Base-by-base conservation (phyloP, 2,329 filamentous ascomycete genomes). In the Penicillium sp. region DNA sequence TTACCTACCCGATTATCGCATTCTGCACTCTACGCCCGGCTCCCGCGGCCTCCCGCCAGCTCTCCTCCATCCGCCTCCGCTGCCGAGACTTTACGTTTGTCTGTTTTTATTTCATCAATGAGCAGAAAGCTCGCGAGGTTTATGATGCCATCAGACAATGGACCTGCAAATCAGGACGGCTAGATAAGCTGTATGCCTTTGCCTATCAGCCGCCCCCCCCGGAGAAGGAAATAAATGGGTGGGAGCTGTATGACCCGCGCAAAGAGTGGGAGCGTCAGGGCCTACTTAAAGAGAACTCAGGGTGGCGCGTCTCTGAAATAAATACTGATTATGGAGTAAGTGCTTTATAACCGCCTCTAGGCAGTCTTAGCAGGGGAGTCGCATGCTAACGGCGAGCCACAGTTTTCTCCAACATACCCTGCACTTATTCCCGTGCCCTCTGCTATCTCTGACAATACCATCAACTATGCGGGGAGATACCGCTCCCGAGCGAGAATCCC, bases 61-160 rank as follows among this genome's bases (percentile, higher is more conserved):
- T 85, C 28, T 90, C 92, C 5, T 89, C 89, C 3, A 90, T 99
- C 66, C 87, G 92, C 46, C 77, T 99, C 55, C 86, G 91, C 47
- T 91, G 92, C 68, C 88, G 92, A 51, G 94, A 99, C 76, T 97
- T 99, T 70, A 92, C 85, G 44, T 96, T 92, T 72, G 85, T 96
- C 55, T 92, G 89, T 55, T 92, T 99, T 74, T 91, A 92, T 72
- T 95, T 99, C 68, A 68, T 76, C 18, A 84, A 87, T 50, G 87
- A 92, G 64, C 80, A 80, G 48, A 79, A 85, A 58, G 92, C 90
- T 8, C 84, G 88, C 51, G 89, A 95, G 59, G 88, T 89, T 1
- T 99, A 91, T 70, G 92, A 96, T 51, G 91, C 85, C 55, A 89
- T 99, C 58, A 89, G 87, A 55, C 75, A 79, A 39, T 83, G 89